Evolutionary conservation across 371 early-diverging fungal genomes (phyloP).

Genomic region (Apophysomyces sp.): DNA sequence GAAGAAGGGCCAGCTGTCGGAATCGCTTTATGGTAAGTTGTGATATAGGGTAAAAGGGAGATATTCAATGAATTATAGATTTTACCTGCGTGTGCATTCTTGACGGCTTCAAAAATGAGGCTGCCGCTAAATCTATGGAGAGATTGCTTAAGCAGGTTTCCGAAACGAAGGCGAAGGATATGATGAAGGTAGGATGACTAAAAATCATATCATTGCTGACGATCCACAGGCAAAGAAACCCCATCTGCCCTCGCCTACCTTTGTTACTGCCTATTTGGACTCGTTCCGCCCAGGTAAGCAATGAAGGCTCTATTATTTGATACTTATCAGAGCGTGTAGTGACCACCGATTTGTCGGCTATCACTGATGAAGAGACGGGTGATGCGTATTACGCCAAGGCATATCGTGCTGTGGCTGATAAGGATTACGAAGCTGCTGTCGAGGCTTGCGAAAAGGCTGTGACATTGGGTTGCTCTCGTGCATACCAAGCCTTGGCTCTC

Average conservation of each 20-base stretch:
- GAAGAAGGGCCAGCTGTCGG: slow-evolving; percentile 61
- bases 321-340: slow-evolving; percentile 10
- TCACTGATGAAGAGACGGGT: slow-evolving; percentile 36
- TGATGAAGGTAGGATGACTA: slow-evolving; percentile 53
- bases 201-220: background rate
- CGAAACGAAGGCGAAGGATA: slow-evolving; percentile 74
- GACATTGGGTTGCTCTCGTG: slow-evolving; percentile 51
- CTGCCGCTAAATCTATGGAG: slow-evolving; percentile 83
- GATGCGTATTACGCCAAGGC: slow-evolving; percentile 53
- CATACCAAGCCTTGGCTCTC: slow-evolving; percentile 65
- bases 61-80: slow-evolving; percentile 48
- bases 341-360: slow-evolving; percentile 28
- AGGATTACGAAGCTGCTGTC: slow-evolving; percentile 71
- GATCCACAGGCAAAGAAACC: slow-evolving; percentile 46
- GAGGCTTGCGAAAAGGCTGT: slow-evolving; percentile 70
- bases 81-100: slow-evolving; percentile 92
- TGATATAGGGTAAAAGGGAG: background rate
- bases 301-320: background rate
- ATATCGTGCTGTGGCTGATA: slow-evolving; percentile 44
- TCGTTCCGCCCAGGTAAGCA: slow-evolving; percentile 73
- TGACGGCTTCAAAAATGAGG: slow-evolving; percentile 88
- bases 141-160: slow-evolving; percentile 86
- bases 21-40: slow-evolving; percentile 76
- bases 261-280: slow-evolving; percentile 88
- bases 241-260: slow-evolving; percentile 87